Evolutionary conservation across 441 rosid genomes (phyloP).

Genomic region (Erodium chrysanthum): DNA sequence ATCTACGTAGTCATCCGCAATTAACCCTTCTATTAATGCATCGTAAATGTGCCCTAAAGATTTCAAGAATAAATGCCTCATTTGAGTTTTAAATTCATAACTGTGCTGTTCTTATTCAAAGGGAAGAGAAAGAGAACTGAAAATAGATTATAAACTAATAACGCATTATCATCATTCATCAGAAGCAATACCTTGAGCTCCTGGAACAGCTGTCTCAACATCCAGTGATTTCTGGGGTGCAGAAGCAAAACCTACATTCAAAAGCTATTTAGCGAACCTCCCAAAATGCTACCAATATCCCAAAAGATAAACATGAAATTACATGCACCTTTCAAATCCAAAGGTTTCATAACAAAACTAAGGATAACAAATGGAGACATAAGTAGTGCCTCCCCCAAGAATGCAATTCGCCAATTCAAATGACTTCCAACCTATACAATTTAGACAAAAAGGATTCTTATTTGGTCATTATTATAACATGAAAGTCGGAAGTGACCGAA

Average conservation of each 20-base stretch:
- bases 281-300: background rate
- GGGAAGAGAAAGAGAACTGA: background rate
- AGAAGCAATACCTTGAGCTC: conserved; percentile 35
- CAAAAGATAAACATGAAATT: conserved; percentile 7
- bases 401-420: conserved; percentile 72
- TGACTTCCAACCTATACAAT: conserved; percentile 47
- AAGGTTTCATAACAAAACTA: conserved; percentile 68
- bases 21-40: background rate
- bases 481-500: conserved; percentile 7
- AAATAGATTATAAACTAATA: background rate
- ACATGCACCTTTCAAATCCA: conserved; percentile 66
- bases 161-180: background rate
- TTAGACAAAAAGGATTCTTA: conserved; percentile 15
- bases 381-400: conserved; percentile 73
- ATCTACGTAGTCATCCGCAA: too few relatives aligned
- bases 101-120: too few relatives aligned
- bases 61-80: background rate
- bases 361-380: conserved; percentile 74
- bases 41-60: background rate
- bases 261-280: conserved; percentile 17
- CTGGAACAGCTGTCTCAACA: conserved; percentile 30
- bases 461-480: background rate
- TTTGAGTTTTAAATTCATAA: too few relatives aligned
- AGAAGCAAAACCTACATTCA: conserved; percentile 54
- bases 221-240: conserved; percentile 32